These are phyloP conservation scores for Phytophthora citrophthora DNA, from an alignment of 352 stramenopile species.

Conservation along the genomic window DNA sequence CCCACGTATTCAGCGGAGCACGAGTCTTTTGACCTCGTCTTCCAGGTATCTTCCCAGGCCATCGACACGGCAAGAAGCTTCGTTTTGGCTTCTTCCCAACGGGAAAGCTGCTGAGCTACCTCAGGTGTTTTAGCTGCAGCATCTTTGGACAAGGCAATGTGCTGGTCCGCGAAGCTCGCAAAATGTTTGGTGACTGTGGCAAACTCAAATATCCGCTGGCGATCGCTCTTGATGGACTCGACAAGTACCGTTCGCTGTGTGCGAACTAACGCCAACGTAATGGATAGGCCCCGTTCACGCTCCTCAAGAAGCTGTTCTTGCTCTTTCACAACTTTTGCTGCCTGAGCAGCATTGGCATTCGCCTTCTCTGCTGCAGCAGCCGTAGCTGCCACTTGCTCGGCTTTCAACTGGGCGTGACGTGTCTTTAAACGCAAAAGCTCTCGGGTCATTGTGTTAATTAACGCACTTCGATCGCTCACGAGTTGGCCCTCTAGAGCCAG, in stretches of 20 bases:
- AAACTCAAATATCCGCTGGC: slow-evolving; percentile 74
- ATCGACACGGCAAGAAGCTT: slow-evolving; percentile 37
- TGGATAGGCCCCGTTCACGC: slow-evolving; percentile 76
- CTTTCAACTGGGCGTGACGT: slow-evolving; percentile 50
- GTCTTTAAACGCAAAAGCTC: slow-evolving; percentile 69
- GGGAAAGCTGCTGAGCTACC: slow-evolving; percentile 13
- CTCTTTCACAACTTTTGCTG: slow-evolving; percentile 47
- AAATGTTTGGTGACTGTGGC: slow-evolving; percentile 56
- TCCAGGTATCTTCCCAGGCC: slow-evolving; percentile 48
- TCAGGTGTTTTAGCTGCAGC: slow-evolving; percentile 14
- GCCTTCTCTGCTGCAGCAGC: slow-evolving; percentile 16
- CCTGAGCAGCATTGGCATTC: slow-evolving; percentile 14
- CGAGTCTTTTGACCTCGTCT: slow-evolving; percentile 15
- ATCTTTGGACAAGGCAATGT: slow-evolving; percentile 26
- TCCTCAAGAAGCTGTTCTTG: slow-evolving; percentile 76
- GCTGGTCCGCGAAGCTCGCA: slow-evolving; percentile 53
- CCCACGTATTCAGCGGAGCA: slow-evolving; percentile 38
- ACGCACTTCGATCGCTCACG: slow-evolving; percentile 53
- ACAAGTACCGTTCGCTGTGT: slow-evolving; percentile 60
- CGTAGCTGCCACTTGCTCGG: slow-evolving; percentile 15
- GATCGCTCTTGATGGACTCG: slow-evolving; percentile 62
- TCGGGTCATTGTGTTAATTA: slow-evolving; percentile 80
- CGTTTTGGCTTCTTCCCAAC: slow-evolving; percentile 46
- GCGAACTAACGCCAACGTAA: slow-evolving; percentile 74
- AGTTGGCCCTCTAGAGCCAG: slow-evolving; percentile 68